Evolutionary conservation across 176 grass and related monocot genomes (phyloP).

Genomic region (Aegilops speltoides): DNA sequence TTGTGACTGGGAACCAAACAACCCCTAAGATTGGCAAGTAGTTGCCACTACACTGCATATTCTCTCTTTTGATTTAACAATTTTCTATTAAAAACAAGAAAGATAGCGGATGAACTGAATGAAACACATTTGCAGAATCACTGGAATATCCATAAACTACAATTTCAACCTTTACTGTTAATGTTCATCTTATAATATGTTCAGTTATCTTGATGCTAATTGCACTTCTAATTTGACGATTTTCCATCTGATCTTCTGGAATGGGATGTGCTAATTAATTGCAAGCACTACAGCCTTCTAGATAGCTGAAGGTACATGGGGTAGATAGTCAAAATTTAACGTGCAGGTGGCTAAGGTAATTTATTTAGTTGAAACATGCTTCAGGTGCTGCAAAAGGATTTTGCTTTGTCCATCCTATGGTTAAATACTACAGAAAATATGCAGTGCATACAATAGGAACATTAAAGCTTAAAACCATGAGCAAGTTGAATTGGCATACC

Average conservation of each 20-base stretch:
- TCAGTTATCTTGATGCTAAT: slow-evolving; percentile 14
- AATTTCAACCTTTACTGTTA: neutral
- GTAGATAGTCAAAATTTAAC: neutral
- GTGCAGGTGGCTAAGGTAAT: neutral
- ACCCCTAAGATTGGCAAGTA: neutral
- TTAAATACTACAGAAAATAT: slow-evolving; percentile 2
- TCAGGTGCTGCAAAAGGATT: neutral
- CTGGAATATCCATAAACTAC: slow-evolving; percentile 2
- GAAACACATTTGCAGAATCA: slow-evolving; percentile 11
- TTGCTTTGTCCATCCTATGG: neutral
- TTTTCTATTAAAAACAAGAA: slow-evolving; percentile 1
- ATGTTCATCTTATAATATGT: neutral
- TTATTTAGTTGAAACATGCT: slow-evolving; percentile 1
- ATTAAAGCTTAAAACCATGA: slow-evolving; percentile 7
- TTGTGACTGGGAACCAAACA: neutral
- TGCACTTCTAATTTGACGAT: neutral
- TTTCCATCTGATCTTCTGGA: neutral
- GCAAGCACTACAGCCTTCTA: neutral
- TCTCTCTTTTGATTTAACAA: neutral
- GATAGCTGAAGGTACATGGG: neutral
- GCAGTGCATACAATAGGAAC: neutral
- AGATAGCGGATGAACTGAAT: slow-evolving; percentile 5
- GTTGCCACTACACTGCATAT: neutral
- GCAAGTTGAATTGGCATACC: slow-evolving; percentile 50
- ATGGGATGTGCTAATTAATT: neutral